Evolutionary conservation across 2,329 filamentous ascomycete genomes (phyloP).

Genomic region (Colletotrichum phormii): DNA sequence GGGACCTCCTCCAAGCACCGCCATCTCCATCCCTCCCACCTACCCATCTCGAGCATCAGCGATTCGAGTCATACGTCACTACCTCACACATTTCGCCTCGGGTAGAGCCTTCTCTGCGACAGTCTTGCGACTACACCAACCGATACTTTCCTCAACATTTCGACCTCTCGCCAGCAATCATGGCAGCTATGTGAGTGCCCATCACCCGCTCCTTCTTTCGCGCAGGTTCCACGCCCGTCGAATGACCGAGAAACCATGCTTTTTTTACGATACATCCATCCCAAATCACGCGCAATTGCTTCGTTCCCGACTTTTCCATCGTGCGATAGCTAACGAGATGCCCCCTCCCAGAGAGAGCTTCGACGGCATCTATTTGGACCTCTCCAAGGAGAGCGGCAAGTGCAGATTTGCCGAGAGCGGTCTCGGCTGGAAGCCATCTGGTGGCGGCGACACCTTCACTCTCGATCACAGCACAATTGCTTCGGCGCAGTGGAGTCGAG

Average conservation of each 20-base stretch:
- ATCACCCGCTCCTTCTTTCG: neutral
- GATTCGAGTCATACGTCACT: slow-evolving; percentile 10
- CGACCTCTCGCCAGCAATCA: slow-evolving; percentile 17
- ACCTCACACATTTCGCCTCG: neutral
- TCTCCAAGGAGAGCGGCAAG: slow-evolving; percentile 92
- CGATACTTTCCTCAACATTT: neutral
- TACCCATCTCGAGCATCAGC: neutral
- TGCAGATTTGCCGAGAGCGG: slow-evolving; percentile 95
- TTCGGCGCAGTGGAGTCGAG: slow-evolving; percentile 93
- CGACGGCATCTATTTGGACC: slow-evolving; percentile 95
- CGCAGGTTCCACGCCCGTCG: neutral
- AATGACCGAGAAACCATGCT: neutral
- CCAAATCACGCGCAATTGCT: neutral
- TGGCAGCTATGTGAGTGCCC: slow-evolving; percentile 36
- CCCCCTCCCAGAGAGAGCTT: slow-evolving; percentile 79
- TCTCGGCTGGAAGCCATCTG: slow-evolving; percentile 92
- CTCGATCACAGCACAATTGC: slow-evolving; percentile 88
- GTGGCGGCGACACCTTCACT: slow-evolving; percentile 92
- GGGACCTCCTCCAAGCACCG: neutral
- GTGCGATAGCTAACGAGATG: slow-evolving; percentile 15
- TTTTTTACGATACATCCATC: slow-evolving; percentile 39
- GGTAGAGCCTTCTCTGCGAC: neutral
- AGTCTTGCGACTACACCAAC: neutral
- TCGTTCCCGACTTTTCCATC: neutral
- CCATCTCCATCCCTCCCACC: slow-evolving; percentile 17